Evolutionary conservation across 2,329 filamentous ascomycete species (phyloP).

Genomic region (Fonsecaea erecta): DNA sequence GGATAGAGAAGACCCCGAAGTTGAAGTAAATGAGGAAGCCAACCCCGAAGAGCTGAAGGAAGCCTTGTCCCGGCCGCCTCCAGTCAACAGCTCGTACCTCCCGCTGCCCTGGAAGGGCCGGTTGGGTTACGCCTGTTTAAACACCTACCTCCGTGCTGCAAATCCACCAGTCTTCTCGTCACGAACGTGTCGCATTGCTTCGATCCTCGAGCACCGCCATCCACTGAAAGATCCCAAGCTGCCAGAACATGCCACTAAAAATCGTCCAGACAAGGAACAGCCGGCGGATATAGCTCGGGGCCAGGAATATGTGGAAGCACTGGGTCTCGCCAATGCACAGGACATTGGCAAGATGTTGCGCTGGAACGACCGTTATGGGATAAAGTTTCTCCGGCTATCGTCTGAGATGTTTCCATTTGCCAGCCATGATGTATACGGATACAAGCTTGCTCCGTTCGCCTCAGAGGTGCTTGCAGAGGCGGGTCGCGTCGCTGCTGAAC

Average conservation of each 20-base stretch:
- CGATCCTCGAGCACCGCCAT: constrained; percentile 86
- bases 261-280: constrained; percentile 76
- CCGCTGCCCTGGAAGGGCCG: constrained; percentile 90
- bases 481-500: constrained; percentile 74
- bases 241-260: constrained; percentile 82
- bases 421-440: constrained; percentile 84
- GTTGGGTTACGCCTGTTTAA: constrained; percentile 88
- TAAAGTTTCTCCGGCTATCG: constrained; percentile 88
- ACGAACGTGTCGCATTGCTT: constrained; percentile 86
- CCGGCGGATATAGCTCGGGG: constrained; percentile 70
- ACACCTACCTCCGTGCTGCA: constrained; percentile 83
- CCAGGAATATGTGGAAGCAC: constrained; percentile 71
- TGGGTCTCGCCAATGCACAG: constrained; percentile 80
- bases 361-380: constrained; percentile 91
- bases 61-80: constrained; percentile 67
- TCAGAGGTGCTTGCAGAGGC: constrained; percentile 75
- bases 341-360: constrained; percentile 84
- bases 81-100: constrained; percentile 80
- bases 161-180: constrained; percentile 88
- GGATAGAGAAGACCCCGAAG: constrained; percentile 56
- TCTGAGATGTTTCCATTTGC: constrained; percentile 98
- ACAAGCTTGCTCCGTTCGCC: constrained; percentile 82
- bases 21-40: constrained; percentile 54
- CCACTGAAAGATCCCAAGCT: constrained; percentile 75
- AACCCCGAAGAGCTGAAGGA: constrained; percentile 63